Evolutionary conservation across 2,329 filamentous ascomycete species (phyloP).

Genomic region (Xylariaceae sp.): DNA sequence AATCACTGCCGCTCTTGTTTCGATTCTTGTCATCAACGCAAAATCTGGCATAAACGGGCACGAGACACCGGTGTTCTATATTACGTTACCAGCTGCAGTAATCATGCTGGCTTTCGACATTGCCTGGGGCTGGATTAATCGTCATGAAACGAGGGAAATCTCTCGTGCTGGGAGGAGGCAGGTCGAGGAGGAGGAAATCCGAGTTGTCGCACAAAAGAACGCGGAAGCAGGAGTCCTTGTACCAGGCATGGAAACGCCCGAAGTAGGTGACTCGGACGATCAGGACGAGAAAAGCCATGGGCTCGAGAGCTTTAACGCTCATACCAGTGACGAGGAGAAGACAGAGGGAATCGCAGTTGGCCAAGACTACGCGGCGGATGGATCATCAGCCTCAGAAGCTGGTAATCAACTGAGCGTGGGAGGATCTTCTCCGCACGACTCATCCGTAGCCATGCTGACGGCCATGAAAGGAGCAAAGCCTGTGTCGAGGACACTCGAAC

Average conservation of each 20-base stretch:
- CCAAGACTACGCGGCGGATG: neutral
- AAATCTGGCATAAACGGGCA: conserved; percentile 42
- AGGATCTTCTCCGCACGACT: neutral
- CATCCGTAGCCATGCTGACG: neutral
- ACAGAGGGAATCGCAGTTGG: neutral
- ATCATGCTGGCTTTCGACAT: conserved; percentile 69
- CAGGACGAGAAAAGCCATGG: conserved; percentile 2
- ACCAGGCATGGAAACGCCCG: neutral
- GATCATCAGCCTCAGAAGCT: neutral
- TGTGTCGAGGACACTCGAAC: no score
- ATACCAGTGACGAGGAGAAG: neutral
- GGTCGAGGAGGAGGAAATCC: conserved; percentile 29
- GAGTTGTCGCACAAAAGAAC: conserved; percentile 23
- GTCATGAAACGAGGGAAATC: conserved; percentile 60
- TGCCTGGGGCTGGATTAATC: conserved; percentile 57
- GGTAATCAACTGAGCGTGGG: neutral
- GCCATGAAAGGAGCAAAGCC: neutral
- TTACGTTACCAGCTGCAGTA: conserved; percentile 64
- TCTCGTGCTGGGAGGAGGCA: conserved; percentile 52
- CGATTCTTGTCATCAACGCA: conserved; percentile 63
- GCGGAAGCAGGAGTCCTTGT: conserved; percentile 7
- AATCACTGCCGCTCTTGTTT: conserved; percentile 64
- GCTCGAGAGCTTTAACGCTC: neutral
- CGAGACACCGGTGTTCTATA: conserved; percentile 60
- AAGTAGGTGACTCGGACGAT: conserved; percentile 1